Percentiles rank a stretch among this genome's conserved stretches.
Evolutionary conservation across 352 stramenopile genomes (phyloP).

Genomic region (Poterioochromonas sp.): DNA sequence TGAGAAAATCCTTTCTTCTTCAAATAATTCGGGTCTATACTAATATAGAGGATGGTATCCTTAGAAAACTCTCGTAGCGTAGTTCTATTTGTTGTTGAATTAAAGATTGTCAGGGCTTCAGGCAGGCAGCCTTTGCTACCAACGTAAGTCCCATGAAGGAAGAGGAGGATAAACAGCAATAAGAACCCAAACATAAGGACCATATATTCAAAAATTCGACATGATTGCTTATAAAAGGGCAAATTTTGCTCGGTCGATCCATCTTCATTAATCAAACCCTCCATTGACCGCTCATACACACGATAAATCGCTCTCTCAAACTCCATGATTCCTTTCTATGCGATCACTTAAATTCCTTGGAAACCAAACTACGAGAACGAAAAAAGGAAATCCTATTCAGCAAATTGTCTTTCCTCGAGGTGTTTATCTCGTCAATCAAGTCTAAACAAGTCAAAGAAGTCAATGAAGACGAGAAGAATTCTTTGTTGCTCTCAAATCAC

Average conservation of each 20-base stretch:
- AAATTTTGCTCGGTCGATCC: neutral
- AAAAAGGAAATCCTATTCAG: too few species aligned
- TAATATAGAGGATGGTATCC: neutral
- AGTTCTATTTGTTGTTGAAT: neutral
- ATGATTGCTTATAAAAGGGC: constrained; percentile 22
- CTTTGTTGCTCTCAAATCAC: too few species aligned
- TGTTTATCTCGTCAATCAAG: too few species aligned
- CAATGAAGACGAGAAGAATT: too few species aligned
- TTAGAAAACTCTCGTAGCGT: neutral
- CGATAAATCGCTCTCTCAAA: constrained; percentile 56
- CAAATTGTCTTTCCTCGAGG: too few species aligned
- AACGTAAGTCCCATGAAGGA: constrained; percentile 16
- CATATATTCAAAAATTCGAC: constrained; percentile 8
- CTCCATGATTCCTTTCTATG: constrained; percentile 50
- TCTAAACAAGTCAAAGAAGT: too few species aligned
- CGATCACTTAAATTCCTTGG: too few species aligned
- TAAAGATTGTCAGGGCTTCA: neutral
- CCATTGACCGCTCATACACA: constrained; percentile 55
- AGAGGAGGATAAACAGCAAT: neutral
- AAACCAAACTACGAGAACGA: too few species aligned
- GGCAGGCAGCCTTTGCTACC: constrained; percentile 13
- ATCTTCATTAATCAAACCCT: constrained; percentile 44
- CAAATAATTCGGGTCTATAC: too few species aligned
- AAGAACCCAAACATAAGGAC: neutral
- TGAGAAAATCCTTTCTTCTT: too few species aligned